Evolutionary conservation across 495 filamentous ascomycete genomes (phyloP).

Genomic region (Tuber magnatum): DNA sequence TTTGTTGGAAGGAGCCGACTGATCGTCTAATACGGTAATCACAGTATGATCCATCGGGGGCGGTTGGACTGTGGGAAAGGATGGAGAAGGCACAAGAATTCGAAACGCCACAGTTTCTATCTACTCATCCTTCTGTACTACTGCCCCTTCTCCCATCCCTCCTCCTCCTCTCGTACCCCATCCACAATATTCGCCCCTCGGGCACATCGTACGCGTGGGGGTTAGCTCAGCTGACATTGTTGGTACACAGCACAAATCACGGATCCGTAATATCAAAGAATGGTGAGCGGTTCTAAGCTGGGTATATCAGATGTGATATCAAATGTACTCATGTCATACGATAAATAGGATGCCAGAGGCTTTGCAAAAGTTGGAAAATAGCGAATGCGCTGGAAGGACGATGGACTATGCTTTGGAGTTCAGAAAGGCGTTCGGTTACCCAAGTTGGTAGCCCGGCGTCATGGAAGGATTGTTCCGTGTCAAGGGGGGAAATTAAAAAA

Average conservation of each 20-base stretch:
- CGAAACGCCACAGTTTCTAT: slow-evolving; percentile 67
- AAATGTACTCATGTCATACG: slow-evolving; percentile 6
- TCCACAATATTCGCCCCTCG: neutral
- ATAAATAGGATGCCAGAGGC: slow-evolving; percentile 51
- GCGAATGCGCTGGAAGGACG: slow-evolving; percentile 45
- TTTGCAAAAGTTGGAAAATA: slow-evolving; percentile 48
- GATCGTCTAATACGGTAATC: slow-evolving; percentile 41
- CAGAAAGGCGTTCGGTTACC: slow-evolving; percentile 14
- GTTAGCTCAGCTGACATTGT: slow-evolving; percentile 26
- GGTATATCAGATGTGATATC: neutral
- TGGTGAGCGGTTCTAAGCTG: slow-evolving; percentile 43
- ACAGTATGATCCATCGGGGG: slow-evolving; percentile 64
- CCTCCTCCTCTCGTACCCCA: no score
- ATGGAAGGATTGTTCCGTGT: neutral
- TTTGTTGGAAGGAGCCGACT: slow-evolving; percentile 53
- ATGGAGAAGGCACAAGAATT: slow-evolving; percentile 60
- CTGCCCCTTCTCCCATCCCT: slow-evolving; percentile 4
- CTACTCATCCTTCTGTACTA: slow-evolving; percentile 74
- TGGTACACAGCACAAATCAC: slow-evolving; percentile 52
- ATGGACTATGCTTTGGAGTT: slow-evolving; percentile 18
- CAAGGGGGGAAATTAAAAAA: neutral
- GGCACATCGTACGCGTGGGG: neutral
- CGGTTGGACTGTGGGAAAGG: slow-evolving; percentile 64
- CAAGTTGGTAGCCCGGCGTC: slow-evolving; percentile 8
- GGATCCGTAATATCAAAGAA: slow-evolving; percentile 62